Conservation (phyloP, 305 asterid genomes). For the Fraxinus ornus region DNA sequence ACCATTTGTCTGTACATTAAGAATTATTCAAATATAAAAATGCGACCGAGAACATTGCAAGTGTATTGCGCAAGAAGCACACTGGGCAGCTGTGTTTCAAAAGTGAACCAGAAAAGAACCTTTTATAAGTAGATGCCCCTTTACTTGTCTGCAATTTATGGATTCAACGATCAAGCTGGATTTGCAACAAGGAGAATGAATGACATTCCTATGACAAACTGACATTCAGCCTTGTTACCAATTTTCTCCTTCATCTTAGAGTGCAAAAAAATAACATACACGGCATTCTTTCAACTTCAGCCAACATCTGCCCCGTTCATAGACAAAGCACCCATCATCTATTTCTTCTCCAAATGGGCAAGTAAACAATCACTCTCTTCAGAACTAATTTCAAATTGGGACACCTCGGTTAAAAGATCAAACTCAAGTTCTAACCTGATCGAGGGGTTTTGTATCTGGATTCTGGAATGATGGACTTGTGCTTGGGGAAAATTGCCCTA, state of each 20-base stretch:
- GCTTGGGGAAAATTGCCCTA: constrained; percentile 60
- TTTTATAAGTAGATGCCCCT: background rate
- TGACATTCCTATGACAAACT: background rate
- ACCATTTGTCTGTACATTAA: too few relatives aligned
- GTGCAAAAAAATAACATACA: background rate
- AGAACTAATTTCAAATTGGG: constrained; percentile 5
- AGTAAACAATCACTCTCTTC: constrained; percentile 16
- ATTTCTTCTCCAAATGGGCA: constrained; percentile 15
- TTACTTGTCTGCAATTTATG: background rate
- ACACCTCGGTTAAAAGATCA: constrained; percentile 5
- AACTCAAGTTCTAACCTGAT: constrained; percentile 54
- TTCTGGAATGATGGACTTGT: constrained; percentile 23
- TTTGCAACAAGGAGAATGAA: background rate
- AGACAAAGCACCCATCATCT: constrained; percentile 56
- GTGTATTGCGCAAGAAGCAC: background rate
- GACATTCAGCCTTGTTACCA: background rate
- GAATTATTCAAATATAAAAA: background rate
- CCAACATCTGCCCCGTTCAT: constrained; percentile 46
- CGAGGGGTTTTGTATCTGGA: constrained; percentile 81
- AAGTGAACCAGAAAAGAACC: background rate
- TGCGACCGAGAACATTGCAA: background rate
- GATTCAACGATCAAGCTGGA: background rate
- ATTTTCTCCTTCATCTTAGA: background rate
- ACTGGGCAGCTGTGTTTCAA: background rate
- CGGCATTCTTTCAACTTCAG: background rate